A percentile compares a stretch with the other conserved stretches of the same genome.
Evolutionary conservation across 805 yeast species (phyloP).

Genomic region (Kuraishia molischiana): DNA sequence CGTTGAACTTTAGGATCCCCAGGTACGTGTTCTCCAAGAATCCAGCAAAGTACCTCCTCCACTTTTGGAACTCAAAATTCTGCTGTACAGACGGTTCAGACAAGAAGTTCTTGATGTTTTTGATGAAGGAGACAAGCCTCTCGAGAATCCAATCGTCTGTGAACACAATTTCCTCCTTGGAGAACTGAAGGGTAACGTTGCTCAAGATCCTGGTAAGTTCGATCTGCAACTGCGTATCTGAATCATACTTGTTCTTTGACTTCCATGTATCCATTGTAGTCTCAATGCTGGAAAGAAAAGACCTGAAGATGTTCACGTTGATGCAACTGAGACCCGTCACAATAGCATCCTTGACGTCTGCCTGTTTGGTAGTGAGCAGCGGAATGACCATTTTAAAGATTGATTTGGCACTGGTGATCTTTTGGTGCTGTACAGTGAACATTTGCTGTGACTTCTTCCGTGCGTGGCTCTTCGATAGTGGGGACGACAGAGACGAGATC

Average conservation of each 20-base stretch:
- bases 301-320: constrained; percentile 80
- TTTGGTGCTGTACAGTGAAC: constrained; percentile 78
- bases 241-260: constrained; percentile 22
- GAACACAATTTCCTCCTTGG: constrained; percentile 37
- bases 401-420: constrained; percentile 85
- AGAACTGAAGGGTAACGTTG: constrained; percentile 56
- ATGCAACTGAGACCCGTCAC: constrained; percentile 85
- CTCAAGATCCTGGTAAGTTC: constrained; percentile 72
- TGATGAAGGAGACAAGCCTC: constrained; percentile 52
- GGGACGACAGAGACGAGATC: constrained; percentile 23
- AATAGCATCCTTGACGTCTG: constrained; percentile 71
- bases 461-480: constrained; percentile 46
- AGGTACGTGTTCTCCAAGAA: constrained; percentile 65
- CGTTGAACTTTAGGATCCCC: constrained; percentile 35
- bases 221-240: constrained; percentile 44
- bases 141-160: constrained; percentile 62
- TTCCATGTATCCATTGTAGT: constrained; percentile 48
- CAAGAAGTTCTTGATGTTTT: constrained; percentile 42
- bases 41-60: constrained; percentile 78
- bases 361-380: constrained; percentile 58
- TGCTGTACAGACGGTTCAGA: constrained; percentile 48
- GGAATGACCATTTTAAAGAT: constrained; percentile 86
- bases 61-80: constrained; percentile 61
- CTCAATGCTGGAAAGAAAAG: constrained; percentile 70
- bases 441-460: constrained; percentile 73